Conservation (phyloP, 2,329 filamentous ascomycete genomes). For the Fusarium palustre region DNA sequence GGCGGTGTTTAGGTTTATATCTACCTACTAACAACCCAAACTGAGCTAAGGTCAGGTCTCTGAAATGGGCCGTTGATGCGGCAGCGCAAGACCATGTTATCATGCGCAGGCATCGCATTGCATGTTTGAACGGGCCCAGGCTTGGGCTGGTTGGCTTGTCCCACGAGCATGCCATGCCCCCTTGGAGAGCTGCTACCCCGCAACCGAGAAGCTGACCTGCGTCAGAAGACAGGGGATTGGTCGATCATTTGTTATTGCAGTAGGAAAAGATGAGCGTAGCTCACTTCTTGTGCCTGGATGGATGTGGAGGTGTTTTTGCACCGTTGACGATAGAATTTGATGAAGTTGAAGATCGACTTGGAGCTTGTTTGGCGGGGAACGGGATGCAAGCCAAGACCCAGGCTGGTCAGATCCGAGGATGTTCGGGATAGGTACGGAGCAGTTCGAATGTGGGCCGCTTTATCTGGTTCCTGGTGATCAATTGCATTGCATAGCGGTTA, state of each 20-base stretch:
- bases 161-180: constrained; percentile 29
- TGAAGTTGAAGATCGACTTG: constrained; percentile 10
- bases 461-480: not conserved
- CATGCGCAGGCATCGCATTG: constrained; percentile 29
- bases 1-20: constrained; percentile 42
- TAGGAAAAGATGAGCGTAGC: constrained; percentile 6
- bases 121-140: constrained; percentile 25
- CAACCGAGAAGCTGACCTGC: constrained; percentile 41
- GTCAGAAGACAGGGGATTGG: constrained; percentile 44
- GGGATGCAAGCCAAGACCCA: constrained; percentile 44
- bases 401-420: constrained; percentile 4
- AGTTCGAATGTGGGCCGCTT: constrained; percentile 20
- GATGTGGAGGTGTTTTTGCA: constrained; percentile 16
- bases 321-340: constrained; percentile 5
- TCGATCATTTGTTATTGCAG: constrained; percentile 26
- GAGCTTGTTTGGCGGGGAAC: constrained; percentile 45
- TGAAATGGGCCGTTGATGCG: constrained; percentile 46
- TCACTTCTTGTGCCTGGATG: constrained; percentile 22
- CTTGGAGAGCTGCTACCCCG: constrained; percentile 42
- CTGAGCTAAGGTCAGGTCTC: constrained; percentile 42
- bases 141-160: constrained; percentile 27
- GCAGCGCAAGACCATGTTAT: constrained; percentile 45
- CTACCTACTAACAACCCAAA: not conserved
- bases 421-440: not conserved
- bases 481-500: constrained; percentile 5